These are phyloP conservation scores for Naematelia aurantialba DNA, from an alignment of 768 basidiomycete species.

Conservation along the genomic window DNA sequence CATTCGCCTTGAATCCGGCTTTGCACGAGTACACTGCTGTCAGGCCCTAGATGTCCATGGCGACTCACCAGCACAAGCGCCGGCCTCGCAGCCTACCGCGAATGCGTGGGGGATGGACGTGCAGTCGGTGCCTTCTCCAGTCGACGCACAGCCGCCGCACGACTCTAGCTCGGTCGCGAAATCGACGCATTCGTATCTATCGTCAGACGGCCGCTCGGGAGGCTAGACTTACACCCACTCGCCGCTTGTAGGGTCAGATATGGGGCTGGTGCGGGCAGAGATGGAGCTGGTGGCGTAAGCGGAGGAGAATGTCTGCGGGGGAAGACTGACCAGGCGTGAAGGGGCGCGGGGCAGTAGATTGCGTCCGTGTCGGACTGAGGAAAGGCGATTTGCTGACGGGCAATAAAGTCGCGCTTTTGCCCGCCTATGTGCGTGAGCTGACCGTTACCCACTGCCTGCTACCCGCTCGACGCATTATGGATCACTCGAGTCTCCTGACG, in stretches of 20 bases:
- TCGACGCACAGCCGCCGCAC: constrained; percentile 44
- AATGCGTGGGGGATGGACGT: constrained; percentile 35
- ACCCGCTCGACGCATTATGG: too few species aligned
- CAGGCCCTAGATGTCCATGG: neutral
- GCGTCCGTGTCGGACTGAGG: constrained; percentile 35
- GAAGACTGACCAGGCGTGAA: constrained; percentile 43
- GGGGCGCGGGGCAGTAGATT: constrained; percentile 45
- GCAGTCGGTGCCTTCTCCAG: constrained; percentile 43
- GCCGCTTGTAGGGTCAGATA: constrained; percentile 17
- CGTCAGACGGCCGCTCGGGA: neutral
- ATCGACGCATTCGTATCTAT: constrained; percentile 47
- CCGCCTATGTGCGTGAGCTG: too few species aligned
- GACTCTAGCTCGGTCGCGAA: constrained; percentile 41
- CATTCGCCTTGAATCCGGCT: constrained; percentile 31
- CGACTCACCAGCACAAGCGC: constrained; percentile 34
- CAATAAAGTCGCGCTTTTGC: constrained; percentile 23
- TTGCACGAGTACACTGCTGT: constrained; percentile 37
- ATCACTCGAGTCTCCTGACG: too few species aligned
- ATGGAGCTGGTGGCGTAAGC: too few species aligned
- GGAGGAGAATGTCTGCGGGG: neutral
- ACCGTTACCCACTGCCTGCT: too few species aligned
- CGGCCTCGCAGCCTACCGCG: constrained; percentile 38
- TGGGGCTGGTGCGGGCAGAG: too few species aligned
- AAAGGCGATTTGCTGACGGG: constrained; percentile 18
- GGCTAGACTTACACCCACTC: constrained; percentile 28